These are phyloP conservation scores for Lichina pygmaea DNA, from an alignment of 495 filamentous ascomycete genomes.

Conservation along the genomic window DNA sequence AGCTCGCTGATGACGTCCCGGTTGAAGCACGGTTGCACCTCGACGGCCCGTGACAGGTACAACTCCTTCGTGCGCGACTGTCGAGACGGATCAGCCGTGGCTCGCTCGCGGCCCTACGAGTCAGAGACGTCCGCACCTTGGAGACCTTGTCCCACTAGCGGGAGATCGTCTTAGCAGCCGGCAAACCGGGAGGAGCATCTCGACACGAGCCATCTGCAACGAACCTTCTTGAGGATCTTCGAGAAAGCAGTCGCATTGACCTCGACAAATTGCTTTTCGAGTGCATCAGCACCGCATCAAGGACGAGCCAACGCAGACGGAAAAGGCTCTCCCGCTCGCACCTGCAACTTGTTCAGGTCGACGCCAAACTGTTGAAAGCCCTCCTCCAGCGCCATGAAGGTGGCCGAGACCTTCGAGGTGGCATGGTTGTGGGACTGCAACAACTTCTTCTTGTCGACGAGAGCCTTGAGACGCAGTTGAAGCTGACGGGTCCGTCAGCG, in stretches of 20 bases:
- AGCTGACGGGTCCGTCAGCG: slow-evolving; percentile 26
- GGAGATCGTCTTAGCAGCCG: background rate
- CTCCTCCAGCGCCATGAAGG: slow-evolving; percentile 80
- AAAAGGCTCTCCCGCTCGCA: slow-evolving; percentile 5
- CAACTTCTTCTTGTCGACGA: slow-evolving; percentile 81
- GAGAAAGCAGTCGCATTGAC: slow-evolving; percentile 93
- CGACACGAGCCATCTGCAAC: background rate
- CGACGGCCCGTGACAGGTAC: slow-evolving; percentile 82
- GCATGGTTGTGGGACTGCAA: slow-evolving; percentile 48
- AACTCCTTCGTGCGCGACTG: slow-evolving; percentile 90
- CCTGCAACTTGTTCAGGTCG: slow-evolving; percentile 83
- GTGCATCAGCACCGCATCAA: background rate
- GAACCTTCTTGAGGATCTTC: slow-evolving; percentile 88
- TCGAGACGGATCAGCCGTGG: slow-evolving; percentile 8
- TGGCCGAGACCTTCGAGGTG: slow-evolving; percentile 62
- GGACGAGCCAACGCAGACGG: too few species aligned
- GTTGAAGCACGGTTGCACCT: slow-evolving; percentile 96
- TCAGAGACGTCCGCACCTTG: slow-evolving; percentile 27
- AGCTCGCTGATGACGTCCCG: slow-evolving; percentile 84
- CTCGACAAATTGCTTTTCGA: slow-evolving; percentile 61
- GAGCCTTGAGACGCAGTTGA: slow-evolving; percentile 66
- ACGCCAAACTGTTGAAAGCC: slow-evolving; percentile 91
- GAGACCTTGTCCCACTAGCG: slow-evolving; percentile 89
- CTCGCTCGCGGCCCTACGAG: slow-evolving; percentile 1
- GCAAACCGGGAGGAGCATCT: background rate